These are phyloP conservation scores for Coemansia sp. DNA, from an alignment of 192 early-diverging fungal genomes.

Conservation along the genomic window DNA sequence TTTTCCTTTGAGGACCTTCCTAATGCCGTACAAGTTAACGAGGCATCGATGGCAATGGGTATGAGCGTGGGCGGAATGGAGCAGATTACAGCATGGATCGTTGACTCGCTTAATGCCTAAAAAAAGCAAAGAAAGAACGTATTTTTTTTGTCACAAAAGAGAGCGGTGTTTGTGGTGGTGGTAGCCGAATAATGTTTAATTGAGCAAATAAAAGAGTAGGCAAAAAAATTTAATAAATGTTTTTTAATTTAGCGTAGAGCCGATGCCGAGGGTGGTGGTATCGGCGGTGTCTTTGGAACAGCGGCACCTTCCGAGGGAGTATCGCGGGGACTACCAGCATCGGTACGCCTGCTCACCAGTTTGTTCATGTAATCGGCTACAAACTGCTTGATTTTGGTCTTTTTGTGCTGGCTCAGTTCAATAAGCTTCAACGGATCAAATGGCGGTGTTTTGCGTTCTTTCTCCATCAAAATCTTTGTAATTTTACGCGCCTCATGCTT, in stretches of 20 bases:
- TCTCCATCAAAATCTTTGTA: conserved; percentile 52
- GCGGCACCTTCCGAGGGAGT: conserved; percentile 2
- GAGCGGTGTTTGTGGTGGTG: no score
- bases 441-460: conserved; percentile 41
- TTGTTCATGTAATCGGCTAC: conserved; percentile 38
- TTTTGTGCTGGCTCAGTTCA: conserved; percentile 42
- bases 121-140: no score
- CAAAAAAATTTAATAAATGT: background rate
- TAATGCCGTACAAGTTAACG: conserved; percentile 63
- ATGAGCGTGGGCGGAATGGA: conserved; percentile 56
- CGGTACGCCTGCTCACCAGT: conserved; percentile 13
- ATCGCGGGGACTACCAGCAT: background rate
- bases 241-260: background rate
- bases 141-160: no score
- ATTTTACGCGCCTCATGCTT: conserved; percentile 53
- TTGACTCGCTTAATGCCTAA: conserved; percentile 26
- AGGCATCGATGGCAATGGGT: conserved; percentile 54
- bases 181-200: no score
- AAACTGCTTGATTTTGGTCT: conserved; percentile 50
- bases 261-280: background rate
- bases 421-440: conserved; percentile 44
- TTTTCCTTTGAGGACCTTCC: conserved; percentile 82
- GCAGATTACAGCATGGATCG: conserved; percentile 61
- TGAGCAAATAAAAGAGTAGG: background rate
- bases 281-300: conserved; percentile 1